A percentile compares a stretch with the other conserved stretches of the same genome.
These are phyloP conservation scores for Cyclotella kingstonii DNA, from an alignment of 108 stramenopile genomes.

Conservation along the genomic window DNA sequence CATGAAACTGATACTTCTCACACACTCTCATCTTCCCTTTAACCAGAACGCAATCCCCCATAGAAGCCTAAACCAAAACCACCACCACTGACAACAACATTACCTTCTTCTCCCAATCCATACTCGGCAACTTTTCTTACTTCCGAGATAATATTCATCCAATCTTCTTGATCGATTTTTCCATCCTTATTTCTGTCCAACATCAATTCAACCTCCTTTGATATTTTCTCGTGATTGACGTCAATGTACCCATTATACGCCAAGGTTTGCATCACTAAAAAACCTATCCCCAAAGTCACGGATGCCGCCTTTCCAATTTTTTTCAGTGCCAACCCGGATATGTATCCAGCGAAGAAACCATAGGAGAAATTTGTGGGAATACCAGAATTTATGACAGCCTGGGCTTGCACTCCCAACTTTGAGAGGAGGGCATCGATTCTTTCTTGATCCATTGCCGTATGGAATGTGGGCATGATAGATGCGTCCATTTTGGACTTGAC, in stretches of 20 bases:
- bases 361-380: conserved; percentile 59
- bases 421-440: conserved; percentile 7
- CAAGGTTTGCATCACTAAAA: conserved; percentile 61
- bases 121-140: conserved; percentile 32
- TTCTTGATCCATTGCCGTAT: not conserved
- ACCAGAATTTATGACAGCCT: conserved; percentile 48
- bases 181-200: conserved; percentile 46
- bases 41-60: conserved; percentile 43
- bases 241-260: conserved; percentile 66
- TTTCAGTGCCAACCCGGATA: conserved; percentile 69
- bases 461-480: not conserved
- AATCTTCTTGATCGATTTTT: conserved; percentile 30
- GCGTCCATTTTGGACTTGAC: conserved; percentile 27
- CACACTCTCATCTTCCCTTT: not conserved
- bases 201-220: conserved; percentile 30
- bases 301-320: conserved; percentile 68
- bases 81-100: conserved; percentile 17
- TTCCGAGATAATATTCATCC: conserved; percentile 20
- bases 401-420: conserved; percentile 14
- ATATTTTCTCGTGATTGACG: conserved; percentile 64
- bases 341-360: conserved; percentile 73
- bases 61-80: conserved; percentile 44
- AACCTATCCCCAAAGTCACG: conserved; percentile 65
- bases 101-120: conserved; percentile 20
- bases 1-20: not conserved